phyloP scores from a whole-genome alignment of 129 eudicot genomes.

The Pittosporum tobira region DNA sequence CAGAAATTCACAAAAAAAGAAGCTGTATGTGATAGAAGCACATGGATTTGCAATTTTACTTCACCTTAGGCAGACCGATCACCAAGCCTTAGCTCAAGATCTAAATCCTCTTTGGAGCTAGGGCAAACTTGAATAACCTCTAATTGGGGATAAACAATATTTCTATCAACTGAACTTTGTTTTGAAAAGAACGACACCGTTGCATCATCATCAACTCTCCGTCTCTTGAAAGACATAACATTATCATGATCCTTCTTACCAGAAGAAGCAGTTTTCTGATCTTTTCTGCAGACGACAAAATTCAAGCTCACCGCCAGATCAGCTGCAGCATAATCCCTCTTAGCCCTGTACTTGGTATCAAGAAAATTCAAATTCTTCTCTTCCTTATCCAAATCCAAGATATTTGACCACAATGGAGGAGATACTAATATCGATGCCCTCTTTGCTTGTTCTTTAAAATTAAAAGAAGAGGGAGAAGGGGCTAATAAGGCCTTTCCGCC shows the following conservation, averaged over 20 bases:
- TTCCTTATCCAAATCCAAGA: constrained; percentile 18
- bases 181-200: constrained; percentile 14
- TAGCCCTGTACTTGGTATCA: constrained; percentile 18
- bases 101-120: constrained; percentile 41
- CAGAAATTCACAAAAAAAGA: constrained; percentile 14
- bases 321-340: constrained; percentile 21
- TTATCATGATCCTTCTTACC: too few species aligned
- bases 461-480: constrained; percentile 32
- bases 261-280: too few species aligned
- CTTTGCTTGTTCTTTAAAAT: constrained; percentile 25
- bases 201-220: constrained; percentile 16
- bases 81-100: constrained; percentile 92
- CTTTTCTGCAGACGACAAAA: constrained; percentile 20
- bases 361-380: constrained; percentile 22
- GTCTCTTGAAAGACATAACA: too few species aligned
- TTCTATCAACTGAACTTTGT: constrained; percentile 13
- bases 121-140: constrained; percentile 19
- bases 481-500: constrained; percentile 12
- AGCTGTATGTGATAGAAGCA: constrained; percentile 2
- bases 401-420: constrained; percentile 26
- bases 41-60: constrained; percentile 15
- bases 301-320: constrained; percentile 31
- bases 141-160: constrained; percentile 19
- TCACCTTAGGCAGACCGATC: constrained; percentile 49
- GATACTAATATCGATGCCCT: not conserved